These are phyloP conservation scores for Cucurbitaria berberidis DNA, from an alignment of 2,329 filamentous ascomycete genomes.

Conservation along the genomic window DNA sequence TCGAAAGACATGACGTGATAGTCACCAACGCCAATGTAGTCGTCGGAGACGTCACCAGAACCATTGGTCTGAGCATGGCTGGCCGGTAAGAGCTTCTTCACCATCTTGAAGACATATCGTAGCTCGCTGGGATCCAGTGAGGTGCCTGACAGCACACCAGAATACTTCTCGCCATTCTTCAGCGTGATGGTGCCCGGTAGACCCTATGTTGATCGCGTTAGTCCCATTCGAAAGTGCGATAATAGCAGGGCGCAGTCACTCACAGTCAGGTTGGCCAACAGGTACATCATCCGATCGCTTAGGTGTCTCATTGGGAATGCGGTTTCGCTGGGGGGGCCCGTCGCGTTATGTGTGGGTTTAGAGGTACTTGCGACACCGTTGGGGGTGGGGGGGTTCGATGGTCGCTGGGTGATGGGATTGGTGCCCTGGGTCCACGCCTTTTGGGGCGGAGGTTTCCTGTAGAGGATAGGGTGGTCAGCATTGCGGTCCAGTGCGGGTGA, in stretches of 20 bases:
- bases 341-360: conserved; percentile 50
- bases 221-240: neutral
- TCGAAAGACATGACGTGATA: conserved; percentile 66
- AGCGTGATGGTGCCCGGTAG: conserved; percentile 61
- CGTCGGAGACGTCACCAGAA: conserved; percentile 46
- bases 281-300: conserved; percentile 65
- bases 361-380: conserved; percentile 59
- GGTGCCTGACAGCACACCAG: conserved; percentile 65
- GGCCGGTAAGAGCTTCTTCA: conserved; percentile 56
- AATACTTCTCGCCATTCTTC: conserved; percentile 66
- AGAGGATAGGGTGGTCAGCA: conserved; percentile 31
- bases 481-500: conserved; percentile 10
- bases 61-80: conserved; percentile 56
- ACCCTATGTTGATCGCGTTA: conserved; percentile 54
- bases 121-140: conserved; percentile 59
- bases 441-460: conserved; percentile 59
- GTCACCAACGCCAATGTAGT: conserved; percentile 56
- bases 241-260: conserved; percentile 33
- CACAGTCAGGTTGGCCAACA: conserved; percentile 66
- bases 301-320: conserved; percentile 63
- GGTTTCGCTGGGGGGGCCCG: conserved; percentile 54
- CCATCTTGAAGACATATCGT: conserved; percentile 70
- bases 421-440: conserved; percentile 67
- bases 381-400: conserved; percentile 55
- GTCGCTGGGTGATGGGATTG: conserved; percentile 66